Percentiles rank a stretch among this genome's conserved stretches.
phyloP scores from a whole-genome alignment of 495 filamentous ascomycete genomes.

The Xylaria castorea region DNA sequence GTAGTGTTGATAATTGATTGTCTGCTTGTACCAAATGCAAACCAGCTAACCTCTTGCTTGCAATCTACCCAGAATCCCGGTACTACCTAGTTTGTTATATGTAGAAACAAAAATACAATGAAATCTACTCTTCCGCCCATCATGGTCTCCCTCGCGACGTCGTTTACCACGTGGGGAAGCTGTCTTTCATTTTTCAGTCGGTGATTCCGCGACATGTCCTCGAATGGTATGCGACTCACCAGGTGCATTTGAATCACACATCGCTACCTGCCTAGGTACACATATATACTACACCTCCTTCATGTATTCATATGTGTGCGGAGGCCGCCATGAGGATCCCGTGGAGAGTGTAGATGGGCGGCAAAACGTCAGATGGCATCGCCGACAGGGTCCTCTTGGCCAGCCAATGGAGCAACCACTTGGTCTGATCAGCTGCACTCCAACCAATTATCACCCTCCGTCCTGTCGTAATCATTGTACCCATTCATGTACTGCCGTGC shows the following conservation, averaged over 20 bases:
- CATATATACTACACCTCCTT: constrained; percentile 1
- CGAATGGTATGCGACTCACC: constrained; percentile 1
- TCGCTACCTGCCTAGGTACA: constrained; percentile 13
- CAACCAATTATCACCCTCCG: constrained; percentile 20
- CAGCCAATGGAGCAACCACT: constrained; percentile 23
- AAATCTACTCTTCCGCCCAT: neutral
- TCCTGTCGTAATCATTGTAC: neutral
- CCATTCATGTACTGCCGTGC: constrained; percentile 1
- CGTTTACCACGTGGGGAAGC: neutral
- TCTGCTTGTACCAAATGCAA: neutral
- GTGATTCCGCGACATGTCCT: neutral
- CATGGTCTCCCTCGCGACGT: neutral
- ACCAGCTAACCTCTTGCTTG: constrained; percentile 3
- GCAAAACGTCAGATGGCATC: constrained; percentile 30
- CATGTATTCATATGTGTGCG: neutral
- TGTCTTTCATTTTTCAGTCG: neutral
- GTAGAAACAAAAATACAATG: neutral
- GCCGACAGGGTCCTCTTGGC: constrained; percentile 12
- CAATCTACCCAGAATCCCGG: neutral
- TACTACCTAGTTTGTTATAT: too few species aligned
- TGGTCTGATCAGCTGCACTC: constrained; percentile 26
- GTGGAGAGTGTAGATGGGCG: constrained; percentile 24
- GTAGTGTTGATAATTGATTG: neutral
- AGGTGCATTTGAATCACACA: neutral
- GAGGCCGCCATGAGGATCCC: constrained; percentile 20